phyloP scores from a whole-genome alignment of 2,329 filamentous ascomycete species.

The Apiospora kogelbergensis region DNA sequence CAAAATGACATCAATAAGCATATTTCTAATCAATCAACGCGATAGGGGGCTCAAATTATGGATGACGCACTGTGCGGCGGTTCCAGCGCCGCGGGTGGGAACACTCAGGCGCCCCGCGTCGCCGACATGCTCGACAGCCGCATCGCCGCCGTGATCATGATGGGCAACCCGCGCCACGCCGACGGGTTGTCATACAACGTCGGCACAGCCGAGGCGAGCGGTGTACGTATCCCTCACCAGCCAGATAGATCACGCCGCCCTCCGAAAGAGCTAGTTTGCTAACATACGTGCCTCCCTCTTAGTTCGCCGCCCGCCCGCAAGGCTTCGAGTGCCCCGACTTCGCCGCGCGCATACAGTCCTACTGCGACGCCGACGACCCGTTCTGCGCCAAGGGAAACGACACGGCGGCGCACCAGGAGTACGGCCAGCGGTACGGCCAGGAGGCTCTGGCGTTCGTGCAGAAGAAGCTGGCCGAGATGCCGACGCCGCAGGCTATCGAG shows the following conservation, averaged over 20 bases:
- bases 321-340: conserved; percentile 54
- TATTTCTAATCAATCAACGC: background rate
- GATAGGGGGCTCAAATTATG: conserved; percentile 59
- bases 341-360: conserved; percentile 51
- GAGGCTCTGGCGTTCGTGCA: conserved; percentile 58
- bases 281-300: background rate
- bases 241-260: no score
- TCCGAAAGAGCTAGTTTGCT: conserved; percentile 9
- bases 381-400: conserved; percentile 62
- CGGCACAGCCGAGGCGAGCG: conserved; percentile 54
- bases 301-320: conserved; percentile 58
- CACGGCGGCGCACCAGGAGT: conserved; percentile 54
- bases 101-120: conserved; percentile 42
- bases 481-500: background rate
- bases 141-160: conserved; percentile 58
- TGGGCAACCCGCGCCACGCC: conserved; percentile 58
- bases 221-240: conserved; percentile 47
- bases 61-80: conserved; percentile 62
- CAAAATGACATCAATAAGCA: no score
- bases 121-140: conserved; percentile 45
- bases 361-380: conserved; percentile 60
- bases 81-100: conserved; percentile 48
- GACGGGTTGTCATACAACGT: conserved; percentile 55
- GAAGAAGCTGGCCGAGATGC: conserved; percentile 39
- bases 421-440: conserved; percentile 55